These are phyloP conservation scores for Ustilago sp. DNA, from an alignment of 1,284 basidiomycete species.

Conservation along the genomic window DNA sequence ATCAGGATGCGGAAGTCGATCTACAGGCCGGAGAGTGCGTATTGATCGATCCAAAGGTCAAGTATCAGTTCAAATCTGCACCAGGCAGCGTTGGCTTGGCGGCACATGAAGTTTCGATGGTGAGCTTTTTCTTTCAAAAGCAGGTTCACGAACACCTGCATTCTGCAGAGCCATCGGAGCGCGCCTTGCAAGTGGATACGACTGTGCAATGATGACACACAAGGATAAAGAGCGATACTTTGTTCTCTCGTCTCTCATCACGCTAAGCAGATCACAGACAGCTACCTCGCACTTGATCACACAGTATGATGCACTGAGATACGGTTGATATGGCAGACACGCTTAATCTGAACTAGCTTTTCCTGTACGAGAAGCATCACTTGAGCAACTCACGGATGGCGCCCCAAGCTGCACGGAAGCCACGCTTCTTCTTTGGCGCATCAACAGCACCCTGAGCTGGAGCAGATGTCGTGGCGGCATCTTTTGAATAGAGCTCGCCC, in stretches of 20 bases:
- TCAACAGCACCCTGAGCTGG: not conserved
- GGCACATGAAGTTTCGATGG: not conserved
- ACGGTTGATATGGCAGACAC: not conserved
- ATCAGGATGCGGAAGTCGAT: not conserved
- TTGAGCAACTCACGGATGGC: slow-evolving; percentile 34
- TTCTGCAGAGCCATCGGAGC: not conserved
- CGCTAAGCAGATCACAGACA: not conserved
- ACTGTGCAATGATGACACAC: not conserved
- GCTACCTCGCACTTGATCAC: not conserved
- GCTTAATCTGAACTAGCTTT: not conserved
- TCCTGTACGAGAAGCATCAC: not conserved
- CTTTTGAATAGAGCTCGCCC: slow-evolving; percentile 22
- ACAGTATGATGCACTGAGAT: not conserved
- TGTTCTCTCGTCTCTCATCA: not conserved
- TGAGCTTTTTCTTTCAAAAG: slow-evolving; percentile 1
- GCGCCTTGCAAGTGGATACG: not conserved
- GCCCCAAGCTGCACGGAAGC: slow-evolving; percentile 35
- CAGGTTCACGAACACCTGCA: not conserved
- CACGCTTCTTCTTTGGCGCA: slow-evolving; percentile 20
- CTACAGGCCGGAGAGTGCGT: not conserved
- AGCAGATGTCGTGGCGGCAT: not conserved
- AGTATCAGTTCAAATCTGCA: not conserved
- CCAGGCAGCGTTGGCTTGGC: not conserved
- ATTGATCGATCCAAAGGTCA: not conserved
- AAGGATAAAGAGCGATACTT: not conserved